Percentiles rank a stretch among this genome's conserved stretches.
Evolutionary conservation across 306 rosid species (phyloP).

Genomic region (Castanopsis chinensis): DNA sequence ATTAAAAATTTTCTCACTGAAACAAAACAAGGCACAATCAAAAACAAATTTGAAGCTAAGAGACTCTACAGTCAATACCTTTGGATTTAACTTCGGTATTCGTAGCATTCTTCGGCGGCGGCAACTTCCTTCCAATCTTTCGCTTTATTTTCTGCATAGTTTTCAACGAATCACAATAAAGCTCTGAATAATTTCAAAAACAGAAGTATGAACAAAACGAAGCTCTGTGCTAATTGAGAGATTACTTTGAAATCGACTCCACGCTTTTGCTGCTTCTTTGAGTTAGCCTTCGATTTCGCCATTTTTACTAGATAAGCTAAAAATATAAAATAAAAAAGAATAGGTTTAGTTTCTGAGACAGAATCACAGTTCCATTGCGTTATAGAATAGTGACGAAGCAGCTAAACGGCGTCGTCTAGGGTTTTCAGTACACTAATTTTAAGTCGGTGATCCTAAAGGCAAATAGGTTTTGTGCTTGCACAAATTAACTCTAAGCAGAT

Average conservation of each 20-base stretch:
- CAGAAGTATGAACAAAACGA: background rate
- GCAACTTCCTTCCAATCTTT: conserved; percentile 81
- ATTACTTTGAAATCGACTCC: conserved; percentile 80
- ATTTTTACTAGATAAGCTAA: conserved; percentile 21
- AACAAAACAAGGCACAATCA: background rate
- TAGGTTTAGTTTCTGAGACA: too few relatives aligned
- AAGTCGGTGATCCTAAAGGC: too few relatives aligned
- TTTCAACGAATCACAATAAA: background rate
- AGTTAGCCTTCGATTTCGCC: conserved; percentile 53
- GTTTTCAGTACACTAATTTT: background rate
- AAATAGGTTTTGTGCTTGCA: too few relatives aligned
- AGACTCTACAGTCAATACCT: conserved; percentile 36
- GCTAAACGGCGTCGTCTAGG: background rate
- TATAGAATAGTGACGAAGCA: too few relatives aligned
- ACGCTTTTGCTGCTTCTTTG: conserved; percentile 60
- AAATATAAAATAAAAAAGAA: background rate
- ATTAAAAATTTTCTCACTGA: too few relatives aligned
- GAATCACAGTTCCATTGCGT: too few relatives aligned
- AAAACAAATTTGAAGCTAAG: background rate
- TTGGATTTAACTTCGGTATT: conserved; percentile 77
- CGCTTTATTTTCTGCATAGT: conserved; percentile 69
- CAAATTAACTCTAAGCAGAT: too few relatives aligned
- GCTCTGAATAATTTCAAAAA: background rate
- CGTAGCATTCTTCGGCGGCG: conserved; percentile 83
- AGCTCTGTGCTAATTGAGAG: background rate